A percentile compares a stretch with the other conserved stretches of the same genome.
Evolutionary conservation across 2,329 filamentous ascomycete species (phyloP).

Genomic region (Sporothrix sp.): DNA sequence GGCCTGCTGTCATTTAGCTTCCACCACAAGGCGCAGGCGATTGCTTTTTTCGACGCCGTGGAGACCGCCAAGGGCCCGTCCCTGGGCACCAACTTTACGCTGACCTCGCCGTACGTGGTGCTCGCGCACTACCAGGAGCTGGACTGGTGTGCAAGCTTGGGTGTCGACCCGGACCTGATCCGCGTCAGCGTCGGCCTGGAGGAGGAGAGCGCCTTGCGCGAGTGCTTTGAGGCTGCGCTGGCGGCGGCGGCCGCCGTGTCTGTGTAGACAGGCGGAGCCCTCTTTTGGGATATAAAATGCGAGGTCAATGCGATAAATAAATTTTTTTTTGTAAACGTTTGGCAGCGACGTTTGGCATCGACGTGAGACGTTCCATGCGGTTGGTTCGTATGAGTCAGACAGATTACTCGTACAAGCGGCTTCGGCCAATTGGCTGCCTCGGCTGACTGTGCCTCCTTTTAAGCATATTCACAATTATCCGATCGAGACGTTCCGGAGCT

Average conservation of each 20-base stretch:
- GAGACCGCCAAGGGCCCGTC: conserved; percentile 90
- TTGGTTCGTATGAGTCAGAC: too few relatives aligned
- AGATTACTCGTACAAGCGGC: too few relatives aligned
- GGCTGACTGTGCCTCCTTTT: too few relatives aligned
- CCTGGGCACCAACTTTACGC: conserved; percentile 91
- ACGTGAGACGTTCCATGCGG: too few relatives aligned
- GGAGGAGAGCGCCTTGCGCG: conserved; percentile 55
- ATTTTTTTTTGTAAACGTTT: too few relatives aligned
- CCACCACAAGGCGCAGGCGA: conserved; percentile 55
- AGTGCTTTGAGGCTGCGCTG: conserved; percentile 60
- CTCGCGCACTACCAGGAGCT: conserved; percentile 86
- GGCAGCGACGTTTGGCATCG: too few relatives aligned
- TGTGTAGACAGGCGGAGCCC: neutral
- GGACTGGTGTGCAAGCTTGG: conserved; percentile 77
- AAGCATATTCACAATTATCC: too few relatives aligned
- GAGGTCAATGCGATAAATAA: too few relatives aligned
- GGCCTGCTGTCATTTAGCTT: conserved; percentile 83
- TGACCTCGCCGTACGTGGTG: conserved; percentile 83
- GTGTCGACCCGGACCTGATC: conserved; percentile 70
- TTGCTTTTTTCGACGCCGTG: conserved; percentile 75
- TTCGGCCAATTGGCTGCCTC: too few relatives aligned
- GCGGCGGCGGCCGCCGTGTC: conserved; percentile 37
- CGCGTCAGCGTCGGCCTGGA: conserved; percentile 87
- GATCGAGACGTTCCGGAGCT: too few relatives aligned
- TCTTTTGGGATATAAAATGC: neutral